phyloP scores from a whole-genome alignment of 345 rosid genomes.

The Arabis alpina region DNA sequence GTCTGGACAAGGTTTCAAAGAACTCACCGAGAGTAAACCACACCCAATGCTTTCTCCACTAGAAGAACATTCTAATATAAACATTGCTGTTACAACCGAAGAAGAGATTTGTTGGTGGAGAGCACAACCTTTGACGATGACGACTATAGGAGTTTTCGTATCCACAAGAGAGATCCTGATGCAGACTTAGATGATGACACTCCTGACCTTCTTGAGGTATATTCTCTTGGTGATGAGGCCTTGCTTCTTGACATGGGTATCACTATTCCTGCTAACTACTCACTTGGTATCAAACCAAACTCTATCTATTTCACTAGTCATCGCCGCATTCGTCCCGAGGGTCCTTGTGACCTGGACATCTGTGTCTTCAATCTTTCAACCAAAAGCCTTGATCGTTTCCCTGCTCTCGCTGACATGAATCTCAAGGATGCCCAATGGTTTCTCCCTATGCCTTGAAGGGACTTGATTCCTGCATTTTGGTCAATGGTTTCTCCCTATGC shows the following conservation, averaged over 20 bases:
- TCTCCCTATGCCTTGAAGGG: background rate
- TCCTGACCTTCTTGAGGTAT: background rate
- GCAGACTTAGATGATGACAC: no score
- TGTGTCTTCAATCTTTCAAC: slow-evolving; percentile 13
- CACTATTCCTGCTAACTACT: background rate
- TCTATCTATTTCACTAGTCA: slow-evolving; percentile 16
- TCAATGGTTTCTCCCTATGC: no score
- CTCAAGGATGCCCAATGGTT: slow-evolving; percentile 8
- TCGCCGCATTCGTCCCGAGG: background rate
- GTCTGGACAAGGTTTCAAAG: background rate
- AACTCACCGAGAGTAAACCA: background rate
- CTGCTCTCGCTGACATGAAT: background rate
- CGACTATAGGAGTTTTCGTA: background rate
- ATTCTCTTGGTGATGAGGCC: slow-evolving; percentile 13
- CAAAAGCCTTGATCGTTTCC: background rate
- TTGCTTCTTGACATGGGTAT: slow-evolving; percentile 18
- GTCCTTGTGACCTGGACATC: background rate
- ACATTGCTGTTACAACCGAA: slow-evolving; percentile 8
- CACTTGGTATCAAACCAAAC: slow-evolving; percentile 11
- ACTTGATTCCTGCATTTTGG: no score
- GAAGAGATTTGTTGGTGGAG: background rate
- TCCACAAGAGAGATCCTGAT: slow-evolving; percentile 7
- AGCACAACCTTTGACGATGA: background rate
- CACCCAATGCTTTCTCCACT: background rate
- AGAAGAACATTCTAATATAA: background rate